Evolutionary conservation across 257 asterid genomes (phyloP), one percentile per base, ranked within the genome.

Genomic region (Solanum pinnatisectum): DNA sequence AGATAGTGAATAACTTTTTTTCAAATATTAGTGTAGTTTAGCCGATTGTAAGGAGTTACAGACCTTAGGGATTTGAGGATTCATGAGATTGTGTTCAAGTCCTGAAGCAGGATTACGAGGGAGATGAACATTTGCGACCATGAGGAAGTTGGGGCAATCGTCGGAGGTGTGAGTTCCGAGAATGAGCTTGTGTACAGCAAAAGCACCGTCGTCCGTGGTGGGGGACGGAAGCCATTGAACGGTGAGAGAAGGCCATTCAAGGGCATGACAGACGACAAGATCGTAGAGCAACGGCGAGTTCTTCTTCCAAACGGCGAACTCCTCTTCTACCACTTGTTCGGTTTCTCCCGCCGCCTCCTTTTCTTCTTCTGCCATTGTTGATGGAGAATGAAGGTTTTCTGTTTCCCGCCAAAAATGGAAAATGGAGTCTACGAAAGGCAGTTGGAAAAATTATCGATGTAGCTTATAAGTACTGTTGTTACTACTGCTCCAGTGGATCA

Each of bases 181-280:
- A 76, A 95, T 87, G 86, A 96, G 89, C 65, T 91, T 93, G 90
- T 96, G 96, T 67, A 89, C 90, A 46, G 92, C 81, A 83, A 95
- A 91, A 79, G 94, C 92, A 5, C 91, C 95, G 22, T 84, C 92
- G 63, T 74, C 91, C 84, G 92, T 56, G 5, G 95, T 95, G 39
- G 91, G 92, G 63, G 86, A 88, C 23, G 96, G 98, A 32, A 96
- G 93, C 96, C 99, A 97, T 85, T 97, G 94, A 46, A 97, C 99
- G 33, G 99, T 97, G 92, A 97, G 98, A 37, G 99, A 97, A 39
- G 98, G 98, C 99, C 99, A 97, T 92, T 97, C 99, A 32, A 97
- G 95, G 37, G 98, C 87, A 90, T 95, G 98, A 86, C 95, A 96
- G 87, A 96, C 90, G 65, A 96, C 97, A 52, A 96, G 92, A 87